These are phyloP conservation scores for Geranomyces michiganensis DNA, from an alignment of 192 early-diverging fungal genomes.

Conservation along the genomic window DNA sequence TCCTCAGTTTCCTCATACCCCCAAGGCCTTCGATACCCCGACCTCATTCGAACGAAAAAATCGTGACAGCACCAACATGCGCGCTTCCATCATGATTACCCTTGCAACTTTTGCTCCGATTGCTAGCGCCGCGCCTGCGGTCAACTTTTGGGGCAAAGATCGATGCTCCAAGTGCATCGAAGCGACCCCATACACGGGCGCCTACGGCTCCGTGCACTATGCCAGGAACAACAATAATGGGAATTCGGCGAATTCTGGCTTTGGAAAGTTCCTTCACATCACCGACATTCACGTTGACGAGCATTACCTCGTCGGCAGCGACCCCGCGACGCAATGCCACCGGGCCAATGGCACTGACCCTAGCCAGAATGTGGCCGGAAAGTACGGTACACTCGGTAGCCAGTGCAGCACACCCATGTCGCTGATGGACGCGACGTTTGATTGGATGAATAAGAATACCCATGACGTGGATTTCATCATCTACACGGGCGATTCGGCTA, in stretches of 20 bases:
- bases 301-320: constrained; percentile 27
- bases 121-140: constrained; percentile 4
- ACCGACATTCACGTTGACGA: constrained; percentile 37
- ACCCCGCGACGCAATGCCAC: constrained; percentile 30
- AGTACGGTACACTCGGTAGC: constrained; percentile 29
- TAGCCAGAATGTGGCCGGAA: constrained; percentile 26
- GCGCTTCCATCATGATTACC: not conserved
- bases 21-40: not conserved
- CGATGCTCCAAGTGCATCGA: constrained; percentile 6
- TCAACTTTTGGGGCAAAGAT: not conserved
- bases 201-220: not conserved
- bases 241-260: not conserved
- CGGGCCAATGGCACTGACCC: constrained; percentile 9
- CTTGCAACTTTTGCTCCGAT: not conserved
- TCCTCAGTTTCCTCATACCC: not conserved
- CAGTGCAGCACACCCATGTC: constrained; percentile 34
- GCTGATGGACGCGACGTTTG: constrained; percentile 36
- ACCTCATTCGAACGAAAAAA: not conserved
- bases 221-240: not conserved
- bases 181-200: constrained; percentile 10
- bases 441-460: constrained; percentile 26
- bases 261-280: constrained; percentile 31
- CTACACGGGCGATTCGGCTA: constrained; percentile 42
- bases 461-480: constrained; percentile 37
- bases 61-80: not conserved